These are phyloP conservation scores for Piper betle DNA, from an alignment of 164 flowering plant genomes.

Conservation along the genomic window DNA sequence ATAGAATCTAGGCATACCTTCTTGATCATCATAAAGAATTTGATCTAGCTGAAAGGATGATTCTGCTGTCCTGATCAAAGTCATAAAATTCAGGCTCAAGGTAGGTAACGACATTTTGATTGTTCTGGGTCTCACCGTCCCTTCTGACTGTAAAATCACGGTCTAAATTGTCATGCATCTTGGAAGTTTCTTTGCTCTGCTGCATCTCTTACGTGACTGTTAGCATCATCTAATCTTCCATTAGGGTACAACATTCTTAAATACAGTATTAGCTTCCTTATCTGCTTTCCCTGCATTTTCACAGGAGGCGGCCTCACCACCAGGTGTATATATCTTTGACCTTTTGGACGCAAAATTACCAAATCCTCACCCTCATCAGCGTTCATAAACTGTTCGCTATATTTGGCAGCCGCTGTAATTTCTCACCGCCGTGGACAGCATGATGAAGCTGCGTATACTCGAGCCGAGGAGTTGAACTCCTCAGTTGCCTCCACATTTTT, in stretches of 20 bases:
- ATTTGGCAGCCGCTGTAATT: slow-evolving; percentile 29
- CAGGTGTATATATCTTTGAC: slow-evolving; percentile 13
- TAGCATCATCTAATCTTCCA: slow-evolving; percentile 3
- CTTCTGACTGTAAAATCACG: not conserved
- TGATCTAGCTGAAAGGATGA: slow-evolving; percentile 44
- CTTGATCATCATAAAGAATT: slow-evolving; percentile 44
- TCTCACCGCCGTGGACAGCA: slow-evolving; percentile 27
- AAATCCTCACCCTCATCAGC: slow-evolving; percentile 33
- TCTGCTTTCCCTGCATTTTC: slow-evolving; percentile 5
- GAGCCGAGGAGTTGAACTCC: slow-evolving; percentile 8
- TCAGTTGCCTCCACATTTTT: slow-evolving; percentile 18
- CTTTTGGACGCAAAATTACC: slow-evolving; percentile 14
- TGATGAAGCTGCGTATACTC: slow-evolving; percentile 8
- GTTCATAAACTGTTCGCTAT: slow-evolving; percentile 44
- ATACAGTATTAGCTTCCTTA: slow-evolving; percentile 6
- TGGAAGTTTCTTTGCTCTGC: slow-evolving; percentile 1
- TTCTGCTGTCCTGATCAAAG: slow-evolving; percentile 43
- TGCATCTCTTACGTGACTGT: not conserved
- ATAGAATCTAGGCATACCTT: slow-evolving; percentile 92
- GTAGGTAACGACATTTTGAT: slow-evolving; percentile 14
- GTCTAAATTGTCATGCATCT: not conserved
- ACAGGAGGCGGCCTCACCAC: slow-evolving; percentile 7
- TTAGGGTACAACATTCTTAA: slow-evolving; percentile 11
- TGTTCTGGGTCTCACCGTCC: not conserved
- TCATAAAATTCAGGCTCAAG: slow-evolving; percentile 59